phyloP scores from a whole-genome alignment of 169 alveolate species.

The Cryptosporidium bovis region DNA sequence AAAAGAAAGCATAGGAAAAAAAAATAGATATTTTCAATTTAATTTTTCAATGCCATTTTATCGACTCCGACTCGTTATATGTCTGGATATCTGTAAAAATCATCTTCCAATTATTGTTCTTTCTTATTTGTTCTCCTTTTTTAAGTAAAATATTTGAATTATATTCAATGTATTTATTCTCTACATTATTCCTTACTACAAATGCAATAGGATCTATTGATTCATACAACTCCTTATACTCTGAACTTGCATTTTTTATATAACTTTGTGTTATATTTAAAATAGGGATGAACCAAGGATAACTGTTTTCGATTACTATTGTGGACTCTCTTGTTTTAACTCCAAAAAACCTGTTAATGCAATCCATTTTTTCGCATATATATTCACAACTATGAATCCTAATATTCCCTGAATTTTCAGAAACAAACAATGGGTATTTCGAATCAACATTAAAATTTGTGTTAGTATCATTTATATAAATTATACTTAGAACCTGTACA shows the following conservation, averaged over 20 bases:
- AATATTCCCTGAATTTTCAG: slow-evolving; percentile 56
- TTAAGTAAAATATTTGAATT: slow-evolving; percentile 20
- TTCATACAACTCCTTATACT: background rate
- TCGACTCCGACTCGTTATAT: slow-evolving; percentile 33
- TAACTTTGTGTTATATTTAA: slow-evolving; percentile 1
- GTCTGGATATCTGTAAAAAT: background rate
- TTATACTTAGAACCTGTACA: background rate
- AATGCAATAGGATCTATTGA: slow-evolving; percentile 64
- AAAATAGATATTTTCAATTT: background rate
- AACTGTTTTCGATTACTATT: slow-evolving; percentile 10
- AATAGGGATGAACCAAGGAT: slow-evolving; percentile 60
- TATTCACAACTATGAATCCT: slow-evolving; percentile 17
- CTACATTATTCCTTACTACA: slow-evolving; percentile 29
- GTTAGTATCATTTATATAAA: slow-evolving; percentile 1
- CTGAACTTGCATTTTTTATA: slow-evolving; percentile 1
- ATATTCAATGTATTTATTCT: background rate
- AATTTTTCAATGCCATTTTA: slow-evolving; percentile 58
- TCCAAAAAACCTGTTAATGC: slow-evolving; percentile 29
- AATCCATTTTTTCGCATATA: slow-evolving; percentile 7
- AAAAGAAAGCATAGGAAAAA: background rate
- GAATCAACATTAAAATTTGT: background rate
- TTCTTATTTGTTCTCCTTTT: slow-evolving; percentile 63
- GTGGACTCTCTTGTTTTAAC: slow-evolving; percentile 45
- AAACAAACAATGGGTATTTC: slow-evolving; percentile 7
- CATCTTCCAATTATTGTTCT: slow-evolving; percentile 36